Base-by-base conservation (phyloP, 345 rosid species). In the Firmiana major region DNA sequence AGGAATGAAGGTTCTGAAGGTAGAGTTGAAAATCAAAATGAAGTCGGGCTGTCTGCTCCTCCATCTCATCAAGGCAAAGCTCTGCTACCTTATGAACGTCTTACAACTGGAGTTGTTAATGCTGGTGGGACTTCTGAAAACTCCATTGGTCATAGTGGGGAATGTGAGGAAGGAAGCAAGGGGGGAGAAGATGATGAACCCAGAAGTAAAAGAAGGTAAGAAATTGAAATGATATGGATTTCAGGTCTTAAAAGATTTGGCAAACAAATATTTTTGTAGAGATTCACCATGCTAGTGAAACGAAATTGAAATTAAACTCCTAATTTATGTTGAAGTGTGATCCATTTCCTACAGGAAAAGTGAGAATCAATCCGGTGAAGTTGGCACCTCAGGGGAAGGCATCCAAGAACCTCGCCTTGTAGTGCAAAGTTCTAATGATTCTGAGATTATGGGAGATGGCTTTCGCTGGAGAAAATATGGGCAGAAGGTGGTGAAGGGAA, bases 401-500 rank as follows among this genome's bases (percentile, higher is more conserved):
- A 62, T 40, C 49, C 88, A 74, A 58, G 92, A 87, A 55, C 81
- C 89, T 26, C 86, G 70, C 0, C 64, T 77, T 12, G 70, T 83
- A 36, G 79, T 82, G 45, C 92, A 87, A 31, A 81, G 84, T 22
- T 86, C 94, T 13, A 83, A 84, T 5, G 98, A 92, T 76, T 74
- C 92, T n/a, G 97, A 94, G 75, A 85, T 87, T 51, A 75, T 87
- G 36, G 93, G 92, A 13, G 99, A 97, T 74, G 98, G 99, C 43
- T 97, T 97, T 82, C 93, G 94, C 64, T 97, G 99, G 99, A 90
- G 99, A 81, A 97, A 97, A 75, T 97, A 97, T 16, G 99, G 99
- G 75, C 98, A 94, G 82, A 97, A 97, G 81, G 93, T 88, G 70
- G 99, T 97, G 64, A 95, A 91, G 85, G 98, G 98, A 79, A 97